A percentile compares a stretch with the other conserved stretches of the same genome.
phyloP scores from a whole-genome alignment of 257 asterid genomes.

The Thymus quinquecostatus region DNA sequence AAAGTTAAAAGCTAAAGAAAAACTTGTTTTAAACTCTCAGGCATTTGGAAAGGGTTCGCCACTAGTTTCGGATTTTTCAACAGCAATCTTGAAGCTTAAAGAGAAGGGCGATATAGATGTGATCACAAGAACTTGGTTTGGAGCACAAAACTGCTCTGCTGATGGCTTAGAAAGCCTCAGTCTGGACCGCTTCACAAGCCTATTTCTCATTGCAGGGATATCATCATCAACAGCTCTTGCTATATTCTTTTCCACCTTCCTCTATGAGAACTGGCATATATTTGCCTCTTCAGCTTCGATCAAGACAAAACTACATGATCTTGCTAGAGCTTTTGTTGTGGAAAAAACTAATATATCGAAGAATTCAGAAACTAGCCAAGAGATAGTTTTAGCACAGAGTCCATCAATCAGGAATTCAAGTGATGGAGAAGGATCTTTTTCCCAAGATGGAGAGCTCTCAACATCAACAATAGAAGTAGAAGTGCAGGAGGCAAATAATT shows the following conservation, averaged over 20 bases:
- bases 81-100: slow-evolving; percentile 4
- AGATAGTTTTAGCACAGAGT: background rate
- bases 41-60: slow-evolving; percentile 13
- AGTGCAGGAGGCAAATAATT: background rate
- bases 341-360: background rate
- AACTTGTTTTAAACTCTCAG: background rate
- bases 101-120: background rate
- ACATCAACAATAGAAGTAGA: background rate
- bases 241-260: background rate
- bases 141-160: background rate
- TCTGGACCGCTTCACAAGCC: background rate
- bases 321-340: background rate
- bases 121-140: background rate
- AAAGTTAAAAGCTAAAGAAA: background rate
- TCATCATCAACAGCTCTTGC: slow-evolving; percentile 2
- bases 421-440: background rate
- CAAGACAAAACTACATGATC: slow-evolving; percentile 3
- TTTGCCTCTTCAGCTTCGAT: background rate
- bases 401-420: background rate
- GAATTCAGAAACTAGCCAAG: background rate
- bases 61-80: slow-evolving; percentile 7
- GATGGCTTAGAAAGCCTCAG: background rate
- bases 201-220: background rate
- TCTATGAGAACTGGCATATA: background rate
- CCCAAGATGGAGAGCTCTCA: background rate